Conservation (phyloP, 192 early-diverging fungal genomes). For the Coemansia sp. region DNA sequence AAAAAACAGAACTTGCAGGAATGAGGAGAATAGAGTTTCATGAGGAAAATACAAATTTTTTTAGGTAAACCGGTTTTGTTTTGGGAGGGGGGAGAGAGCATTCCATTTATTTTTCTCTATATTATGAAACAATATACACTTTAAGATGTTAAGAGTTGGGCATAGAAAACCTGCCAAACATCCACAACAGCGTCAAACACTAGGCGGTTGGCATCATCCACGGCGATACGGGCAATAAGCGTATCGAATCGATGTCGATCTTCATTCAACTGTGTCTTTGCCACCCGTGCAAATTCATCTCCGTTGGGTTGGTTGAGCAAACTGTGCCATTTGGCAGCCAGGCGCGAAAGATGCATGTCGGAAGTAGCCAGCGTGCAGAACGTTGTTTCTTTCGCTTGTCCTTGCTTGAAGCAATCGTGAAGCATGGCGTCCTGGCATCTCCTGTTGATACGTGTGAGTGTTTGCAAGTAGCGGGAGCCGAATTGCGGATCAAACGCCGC, state of each 20-base stretch:
- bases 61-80: too few species aligned
- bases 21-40: too few species aligned
- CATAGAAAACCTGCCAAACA: conserved; percentile 13
- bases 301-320: not conserved
- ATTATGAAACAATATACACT: too few species aligned
- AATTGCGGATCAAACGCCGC: not conserved
- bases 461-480: conserved; percentile 1
- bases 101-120: too few species aligned
- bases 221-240: not conserved
- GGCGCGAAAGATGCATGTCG: not conserved
- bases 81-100: too few species aligned
- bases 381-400: not conserved
- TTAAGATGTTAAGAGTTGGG: not conserved
- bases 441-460: conserved; percentile 16
- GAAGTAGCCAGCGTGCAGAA: conserved; percentile 1
- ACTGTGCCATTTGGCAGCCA: conserved; percentile 21
- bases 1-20: too few species aligned
- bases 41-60: too few species aligned
- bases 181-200: conserved; percentile 10
- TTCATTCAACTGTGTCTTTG: not conserved
- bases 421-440: conserved; percentile 33
- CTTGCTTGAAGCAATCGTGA: not conserved
- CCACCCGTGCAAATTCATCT: not conserved
- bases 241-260: not conserved
- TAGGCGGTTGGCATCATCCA: not conserved